Evolutionary conservation across 768 basidiomycete genomes (phyloP).

Genomic region (Trametes maxima): DNA sequence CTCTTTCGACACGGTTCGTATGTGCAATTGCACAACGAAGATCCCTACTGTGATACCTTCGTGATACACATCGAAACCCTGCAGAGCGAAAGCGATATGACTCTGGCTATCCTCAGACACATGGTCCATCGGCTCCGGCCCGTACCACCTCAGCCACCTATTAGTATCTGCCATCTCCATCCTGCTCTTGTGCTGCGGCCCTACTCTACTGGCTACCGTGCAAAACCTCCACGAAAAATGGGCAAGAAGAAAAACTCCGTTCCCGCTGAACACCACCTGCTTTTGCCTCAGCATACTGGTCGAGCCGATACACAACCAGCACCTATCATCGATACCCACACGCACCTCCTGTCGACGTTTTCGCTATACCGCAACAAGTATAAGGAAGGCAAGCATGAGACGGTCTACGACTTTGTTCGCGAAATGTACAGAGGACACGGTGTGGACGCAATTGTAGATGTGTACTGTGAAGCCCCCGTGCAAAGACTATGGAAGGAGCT

Average conservation of each 20-base stretch:
- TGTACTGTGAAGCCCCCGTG: constrained; percentile 87
- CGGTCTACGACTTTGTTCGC: constrained; percentile 70
- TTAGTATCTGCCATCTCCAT: neutral
- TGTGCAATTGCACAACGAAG: too few relatives aligned
- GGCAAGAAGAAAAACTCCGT: constrained; percentile 41
- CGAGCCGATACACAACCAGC: constrained; percentile 9
- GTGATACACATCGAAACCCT: too few relatives aligned
- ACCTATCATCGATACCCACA: constrained; percentile 81
- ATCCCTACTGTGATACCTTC: too few relatives aligned
- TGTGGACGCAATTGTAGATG: constrained; percentile 75
- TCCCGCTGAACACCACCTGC: constrained; percentile 39
- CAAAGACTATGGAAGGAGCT: constrained; percentile 62
- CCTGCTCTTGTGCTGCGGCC: neutral
- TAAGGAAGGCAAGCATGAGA: constrained; percentile 51
- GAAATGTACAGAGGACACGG: constrained; percentile 58
- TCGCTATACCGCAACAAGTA: constrained; percentile 64
- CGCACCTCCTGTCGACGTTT: constrained; percentile 79
- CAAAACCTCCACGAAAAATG: constrained; percentile 30
- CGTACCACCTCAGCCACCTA: neutral
- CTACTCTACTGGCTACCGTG: neutral
- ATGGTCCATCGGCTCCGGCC: constrained; percentile 5
- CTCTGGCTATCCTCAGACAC: neutral
- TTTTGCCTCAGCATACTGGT: constrained; percentile 34
- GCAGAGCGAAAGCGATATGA: neutral
- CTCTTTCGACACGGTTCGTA: too few relatives aligned